Base-by-base conservation (phyloP, 208 protist species). In the Lotmaria passim region DNA sequence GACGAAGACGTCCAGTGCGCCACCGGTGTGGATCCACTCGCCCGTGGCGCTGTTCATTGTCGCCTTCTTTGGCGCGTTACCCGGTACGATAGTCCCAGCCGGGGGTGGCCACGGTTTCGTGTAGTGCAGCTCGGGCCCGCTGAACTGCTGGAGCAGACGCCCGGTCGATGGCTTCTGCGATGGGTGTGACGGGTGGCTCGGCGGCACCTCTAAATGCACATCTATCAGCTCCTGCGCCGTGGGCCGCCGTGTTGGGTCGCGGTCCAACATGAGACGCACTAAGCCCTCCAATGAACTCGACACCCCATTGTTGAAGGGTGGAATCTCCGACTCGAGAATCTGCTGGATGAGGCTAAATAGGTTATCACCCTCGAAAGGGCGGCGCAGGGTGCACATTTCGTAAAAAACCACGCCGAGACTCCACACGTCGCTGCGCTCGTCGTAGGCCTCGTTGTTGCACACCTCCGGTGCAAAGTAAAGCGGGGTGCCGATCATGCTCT, bases 351-450 rank as follows among this genome's bases (percentile, higher is more conserved):
- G 74, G 23, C 63, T 80, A 39, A 91, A 84, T 1, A 93, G 65
- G 73, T 92, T 90, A 50, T 84, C 57, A 0, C 68, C 87, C 12
- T 92, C 84, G 63, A 96, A 96, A 19, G 90, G 90, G 14, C 78
- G 85, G 15, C 86, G 81, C 44, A 96, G 78, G 5, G 90, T 91
- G 73, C 90, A 96, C 94, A 98, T 98, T 69, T 99, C 97, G 55
- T 98, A 98, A 31, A 96, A 92, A 4, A 98, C 97, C 12, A 98
- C 93, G 53, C 96, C 97, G 19, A 97, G 84, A 51, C 94, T 97
- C 97, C 96, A 99, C 31, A 98, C 93, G 69, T 99, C 97, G 58
- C 95, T 96, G 48, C 83, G 82, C 68, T 90, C 85, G 65, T 96
- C 90, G 74, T 98, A 97, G 31, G 81, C 59, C 43, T 87, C 80